Percentiles rank a stretch among this genome's conserved stretches.
phyloP scores from a whole-genome alignment of 2,329 filamentous ascomycete genomes.

The Tolypocladium inflatum region DNA sequence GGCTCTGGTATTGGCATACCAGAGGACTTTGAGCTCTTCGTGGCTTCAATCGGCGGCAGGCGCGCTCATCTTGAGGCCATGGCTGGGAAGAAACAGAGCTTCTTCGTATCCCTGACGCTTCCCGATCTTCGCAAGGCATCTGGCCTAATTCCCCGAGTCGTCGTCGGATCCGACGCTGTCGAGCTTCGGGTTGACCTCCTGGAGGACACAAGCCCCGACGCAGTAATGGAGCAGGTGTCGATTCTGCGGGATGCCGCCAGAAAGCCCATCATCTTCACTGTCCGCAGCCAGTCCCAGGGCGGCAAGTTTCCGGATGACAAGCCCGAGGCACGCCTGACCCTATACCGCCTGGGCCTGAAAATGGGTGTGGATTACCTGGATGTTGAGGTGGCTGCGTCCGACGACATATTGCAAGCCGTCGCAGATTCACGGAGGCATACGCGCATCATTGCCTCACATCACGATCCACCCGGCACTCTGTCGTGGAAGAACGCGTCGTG shows the following conservation, averaged over 20 bases:
- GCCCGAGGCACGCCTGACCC: constrained; percentile 56
- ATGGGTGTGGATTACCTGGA: constrained; percentile 90
- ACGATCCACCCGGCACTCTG: constrained; percentile 69
- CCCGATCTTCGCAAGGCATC: constrained; percentile 59
- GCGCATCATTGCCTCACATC: constrained; percentile 89
- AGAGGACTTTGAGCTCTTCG: constrained; percentile 25
- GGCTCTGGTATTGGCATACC: constrained; percentile 16
- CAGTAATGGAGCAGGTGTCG: constrained; percentile 72
- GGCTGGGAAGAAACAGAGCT: constrained; percentile 59
- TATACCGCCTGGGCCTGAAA: constrained; percentile 72
- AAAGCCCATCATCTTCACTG: constrained; percentile 83
- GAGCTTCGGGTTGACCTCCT: constrained; percentile 91
- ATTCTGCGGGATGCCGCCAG: constrained; percentile 62
- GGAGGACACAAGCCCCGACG: constrained; percentile 65
- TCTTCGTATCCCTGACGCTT: constrained; percentile 86
- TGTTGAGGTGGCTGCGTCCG: constrained; percentile 78
- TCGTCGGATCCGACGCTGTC: constrained; percentile 83
- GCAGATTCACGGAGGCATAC: constrained; percentile 59
- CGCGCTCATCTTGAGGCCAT: constrained; percentile 36
- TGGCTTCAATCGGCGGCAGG: constrained; percentile 26
- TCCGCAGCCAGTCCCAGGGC: constrained; percentile 78
- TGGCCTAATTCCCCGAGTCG: constrained; percentile 58
- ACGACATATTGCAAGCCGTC: constrained; percentile 62
- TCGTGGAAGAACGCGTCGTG: constrained; percentile 92
- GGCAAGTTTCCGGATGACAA: constrained; percentile 77